Conservation (phyloP, 2,329 filamentous ascomycete genomes). For the Daldinia sp. region DNA sequence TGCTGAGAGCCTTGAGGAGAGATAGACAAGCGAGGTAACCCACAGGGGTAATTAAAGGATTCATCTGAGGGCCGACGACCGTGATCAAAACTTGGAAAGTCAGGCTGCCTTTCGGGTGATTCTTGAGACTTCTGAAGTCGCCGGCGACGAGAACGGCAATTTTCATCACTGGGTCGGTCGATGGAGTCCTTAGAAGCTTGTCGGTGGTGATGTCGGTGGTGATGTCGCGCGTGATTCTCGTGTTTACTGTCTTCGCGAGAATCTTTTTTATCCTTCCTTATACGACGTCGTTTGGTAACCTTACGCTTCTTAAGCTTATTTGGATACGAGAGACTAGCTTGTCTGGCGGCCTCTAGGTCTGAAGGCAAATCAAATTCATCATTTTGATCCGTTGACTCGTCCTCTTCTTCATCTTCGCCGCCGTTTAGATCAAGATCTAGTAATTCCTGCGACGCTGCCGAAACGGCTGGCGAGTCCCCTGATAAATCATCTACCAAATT, state of each 20-base stretch:
- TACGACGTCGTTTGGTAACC: constrained; percentile 49
- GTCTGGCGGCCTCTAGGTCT: constrained; percentile 46
- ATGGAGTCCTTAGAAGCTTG: constrained; percentile 38
- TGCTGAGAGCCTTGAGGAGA: constrained; percentile 39
- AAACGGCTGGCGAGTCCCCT: constrained; percentile 62
- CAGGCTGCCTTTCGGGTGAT: constrained; percentile 31
- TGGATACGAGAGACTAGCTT: constrained; percentile 44
- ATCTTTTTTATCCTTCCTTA: constrained; percentile 43
- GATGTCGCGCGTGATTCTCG: constrained; percentile 22
- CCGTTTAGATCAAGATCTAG: constrained; percentile 47
- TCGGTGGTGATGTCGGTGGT: constrained; percentile 31
- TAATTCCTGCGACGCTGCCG: constrained; percentile 61
- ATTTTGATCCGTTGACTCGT: constrained; percentile 42
- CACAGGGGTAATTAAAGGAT: constrained; percentile 29
- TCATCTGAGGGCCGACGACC: constrained; percentile 40
- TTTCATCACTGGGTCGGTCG: constrained; percentile 34
- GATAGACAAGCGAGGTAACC: constrained; percentile 37
- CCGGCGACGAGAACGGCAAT: constrained; percentile 37
- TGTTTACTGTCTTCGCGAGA: constrained; percentile 36
- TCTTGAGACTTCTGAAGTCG: constrained; percentile 42
- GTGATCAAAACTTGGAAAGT: constrained; percentile 36
- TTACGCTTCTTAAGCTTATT: constrained; percentile 49
- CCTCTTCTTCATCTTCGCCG: constrained; percentile 47
- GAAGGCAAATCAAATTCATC: constrained; percentile 46
- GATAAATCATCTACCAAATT: constrained; percentile 52